Evolutionary conservation across 495 filamentous ascomycete genomes (phyloP).

Genomic region (Cryomyces antarcticus): DNA sequence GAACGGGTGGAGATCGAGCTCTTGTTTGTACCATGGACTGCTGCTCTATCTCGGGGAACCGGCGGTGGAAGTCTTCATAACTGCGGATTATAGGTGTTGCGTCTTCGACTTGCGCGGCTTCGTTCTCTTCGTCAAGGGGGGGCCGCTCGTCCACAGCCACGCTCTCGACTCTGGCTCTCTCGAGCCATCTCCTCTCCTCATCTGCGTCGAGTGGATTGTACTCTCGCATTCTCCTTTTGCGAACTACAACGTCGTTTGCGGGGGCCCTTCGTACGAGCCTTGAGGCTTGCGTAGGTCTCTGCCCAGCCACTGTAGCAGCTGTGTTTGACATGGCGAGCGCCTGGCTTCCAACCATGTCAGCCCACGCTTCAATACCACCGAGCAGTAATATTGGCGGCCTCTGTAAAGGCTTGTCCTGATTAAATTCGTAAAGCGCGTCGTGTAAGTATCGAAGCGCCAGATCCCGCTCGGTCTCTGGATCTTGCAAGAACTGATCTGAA

Average conservation of each 20-base stretch:
- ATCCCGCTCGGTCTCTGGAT: slow-evolving; percentile 25
- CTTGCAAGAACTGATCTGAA: slow-evolving; percentile 29
- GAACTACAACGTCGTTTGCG: slow-evolving; percentile 30
- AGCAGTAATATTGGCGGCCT: slow-evolving; percentile 51
- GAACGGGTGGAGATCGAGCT: slow-evolving; percentile 9
- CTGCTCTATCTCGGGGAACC: slow-evolving; percentile 52
- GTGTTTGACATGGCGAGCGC: slow-evolving; percentile 40
- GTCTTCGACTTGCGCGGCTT: slow-evolving; percentile 16
- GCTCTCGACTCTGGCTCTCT: slow-evolving; percentile 32
- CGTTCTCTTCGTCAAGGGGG: slow-evolving; percentile 20
- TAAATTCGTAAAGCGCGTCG: slow-evolving; percentile 65
- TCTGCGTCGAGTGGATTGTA: slow-evolving; percentile 39
- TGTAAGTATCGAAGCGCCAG: slow-evolving; percentile 47
- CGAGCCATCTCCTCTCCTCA: slow-evolving; percentile 38
- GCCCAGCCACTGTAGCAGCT: slow-evolving; percentile 26
- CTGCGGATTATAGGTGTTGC: slow-evolving; percentile 29
- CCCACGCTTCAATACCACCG: slow-evolving; percentile 76
- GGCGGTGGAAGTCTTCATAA: slow-evolving; percentile 62
- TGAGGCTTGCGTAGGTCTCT: slow-evolving; percentile 26
- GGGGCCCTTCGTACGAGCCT: slow-evolving; percentile 30
- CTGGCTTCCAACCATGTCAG: slow-evolving; percentile 49
- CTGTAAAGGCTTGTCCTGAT: slow-evolving; percentile 53
- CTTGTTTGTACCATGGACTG: slow-evolving; percentile 45
- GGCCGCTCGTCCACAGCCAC: slow-evolving; percentile 27
- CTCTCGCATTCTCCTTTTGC: slow-evolving; percentile 34